Evolutionary conservation across 2,329 filamentous ascomycete species (phyloP), one percentile per base, ranked within the genome.

Genomic region (Dactylellina leptospora): DNA sequence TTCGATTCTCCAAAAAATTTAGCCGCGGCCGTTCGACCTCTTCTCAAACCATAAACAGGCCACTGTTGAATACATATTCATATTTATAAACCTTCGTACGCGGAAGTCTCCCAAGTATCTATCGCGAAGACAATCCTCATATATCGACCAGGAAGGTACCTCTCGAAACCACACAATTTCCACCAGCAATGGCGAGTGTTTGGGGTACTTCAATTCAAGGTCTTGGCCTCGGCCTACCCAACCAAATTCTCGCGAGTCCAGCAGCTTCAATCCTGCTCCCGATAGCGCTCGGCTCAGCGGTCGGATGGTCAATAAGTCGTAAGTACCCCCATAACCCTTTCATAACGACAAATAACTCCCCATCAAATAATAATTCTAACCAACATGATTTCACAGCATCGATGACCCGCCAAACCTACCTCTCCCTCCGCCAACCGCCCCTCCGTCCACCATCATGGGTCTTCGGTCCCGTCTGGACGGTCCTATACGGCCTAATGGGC

Each of bases 401-500:
- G 73, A 81, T 85, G 75, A 87, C 85, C 22, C 83, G 88, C 77
- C 84, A 84, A 74, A 87, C 83, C 40, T 92, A 92, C 79, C 78
- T 83, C 54, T 82, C 83, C 1, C 81, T 93, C 70, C 88, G 87
- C 79, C 90, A 93, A 78, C 88, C 88, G 10, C 86, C 86, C 0
- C 81, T 85, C 60, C 83, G 84, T 10, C 88, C 88, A 1, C 87
- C 88, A 0, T 82, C 86, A 9, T 83, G 82, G 77, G 81, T 87
- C 68, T 90, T 89, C 75, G 87, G 85, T 1, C 87, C 87, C 1
- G 85, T 85, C 22, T 90, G 87, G 87, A 89, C 86, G 2, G 64
- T 84, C 30, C 84, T 89, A n/a, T 90, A 90, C 77, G 86, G 85
- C 61, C 61, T 90, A 18, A 97, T 96, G 91, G 93, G 93, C 69